Evolutionary conservation across 2,329 filamentous ascomycete genomes (phyloP).

Genomic region (Penicillium sclerotiorum): DNA sequence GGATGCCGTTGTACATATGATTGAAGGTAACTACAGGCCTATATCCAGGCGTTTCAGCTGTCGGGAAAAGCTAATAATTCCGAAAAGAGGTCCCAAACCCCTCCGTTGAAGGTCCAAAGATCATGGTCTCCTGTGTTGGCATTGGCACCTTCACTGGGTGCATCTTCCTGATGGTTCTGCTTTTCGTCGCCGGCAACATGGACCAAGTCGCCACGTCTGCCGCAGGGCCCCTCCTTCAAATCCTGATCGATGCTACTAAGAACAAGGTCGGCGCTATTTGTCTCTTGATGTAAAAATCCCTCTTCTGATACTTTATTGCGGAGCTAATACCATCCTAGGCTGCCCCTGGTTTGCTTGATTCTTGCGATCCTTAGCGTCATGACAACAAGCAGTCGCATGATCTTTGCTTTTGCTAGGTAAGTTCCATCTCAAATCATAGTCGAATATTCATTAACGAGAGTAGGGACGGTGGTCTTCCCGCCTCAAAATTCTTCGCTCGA

Average conservation of each 20-base stretch:
- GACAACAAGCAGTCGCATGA: conserved; percentile 41
- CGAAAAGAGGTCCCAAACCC: conserved; percentile 35
- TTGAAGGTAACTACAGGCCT: too few relatives aligned
- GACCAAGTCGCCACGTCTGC: conserved; percentile 57
- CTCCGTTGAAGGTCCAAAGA: conserved; percentile 61
- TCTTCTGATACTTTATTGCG: neutral
- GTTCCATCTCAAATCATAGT: neutral
- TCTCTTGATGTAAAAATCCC: conserved; percentile 55
- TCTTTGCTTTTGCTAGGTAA: conserved; percentile 38
- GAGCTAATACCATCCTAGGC: conserved; percentile 23
- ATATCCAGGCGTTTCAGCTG: neutral
- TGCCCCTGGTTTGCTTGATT: conserved; percentile 35
- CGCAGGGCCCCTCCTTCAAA: conserved; percentile 62
- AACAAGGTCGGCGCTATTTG: conserved; percentile 64
- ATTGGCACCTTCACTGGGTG: conserved; percentile 66
- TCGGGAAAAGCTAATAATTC: neutral
- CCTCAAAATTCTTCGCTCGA: conserved; percentile 60
- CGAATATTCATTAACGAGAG: neutral
- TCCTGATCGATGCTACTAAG: conserved; percentile 64
- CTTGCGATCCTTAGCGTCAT: conserved; percentile 38
- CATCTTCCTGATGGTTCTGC: conserved; percentile 62
- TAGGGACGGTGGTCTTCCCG: conserved; percentile 67
- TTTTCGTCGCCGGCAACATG: conserved; percentile 64
- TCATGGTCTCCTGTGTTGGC: conserved; percentile 65
- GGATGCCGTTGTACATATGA: conserved; percentile 53